Evolutionary conservation across 2,329 filamentous ascomycete species (phyloP).

Genomic region (Grosmannia serpens): DNA sequence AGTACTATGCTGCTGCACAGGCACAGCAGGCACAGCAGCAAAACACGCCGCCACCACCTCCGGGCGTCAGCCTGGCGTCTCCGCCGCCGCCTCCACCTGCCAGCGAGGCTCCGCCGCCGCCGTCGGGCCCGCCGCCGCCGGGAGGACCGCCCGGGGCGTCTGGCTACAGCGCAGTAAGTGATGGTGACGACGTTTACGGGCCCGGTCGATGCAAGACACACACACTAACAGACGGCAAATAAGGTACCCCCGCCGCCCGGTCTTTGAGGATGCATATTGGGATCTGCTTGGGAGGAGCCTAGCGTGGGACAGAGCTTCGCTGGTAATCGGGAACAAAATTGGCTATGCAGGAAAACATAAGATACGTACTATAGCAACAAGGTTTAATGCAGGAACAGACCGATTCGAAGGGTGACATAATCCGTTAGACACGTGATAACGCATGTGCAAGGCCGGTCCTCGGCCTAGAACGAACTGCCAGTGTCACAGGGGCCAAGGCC

Average conservation of each 20-base stretch:
- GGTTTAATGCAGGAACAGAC: too few species aligned
- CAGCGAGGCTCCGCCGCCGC: slow-evolving; percentile 41
- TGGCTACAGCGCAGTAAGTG: slow-evolving; percentile 50
- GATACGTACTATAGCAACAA: too few species aligned
- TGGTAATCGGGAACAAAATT: too few species aligned
- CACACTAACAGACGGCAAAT: neutral
- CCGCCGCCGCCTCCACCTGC: slow-evolving; percentile 3
- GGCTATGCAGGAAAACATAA: too few species aligned
- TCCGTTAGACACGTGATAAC: too few species aligned
- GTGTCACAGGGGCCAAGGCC: too few species aligned
- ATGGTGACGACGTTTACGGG: too few species aligned
- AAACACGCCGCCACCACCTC: slow-evolving; percentile 20
- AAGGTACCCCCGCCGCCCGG: slow-evolving; percentile 7
- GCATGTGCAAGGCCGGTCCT: too few species aligned
- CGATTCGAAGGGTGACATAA: too few species aligned
- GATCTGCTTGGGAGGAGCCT: neutral
- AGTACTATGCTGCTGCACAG: slow-evolving; percentile 50
- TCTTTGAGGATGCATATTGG: neutral
- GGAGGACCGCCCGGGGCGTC: slow-evolving; percentile 39
- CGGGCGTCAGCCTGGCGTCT: neutral
- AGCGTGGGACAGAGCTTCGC: too few species aligned
- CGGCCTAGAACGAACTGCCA: too few species aligned
- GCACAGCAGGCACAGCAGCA: slow-evolving; percentile 27
- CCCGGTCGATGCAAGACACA: neutral
- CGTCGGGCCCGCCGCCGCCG: slow-evolving; percentile 39